phyloP scores from a whole-genome alignment of 768 basidiomycete species.

The Amanita jacksonii region DNA sequence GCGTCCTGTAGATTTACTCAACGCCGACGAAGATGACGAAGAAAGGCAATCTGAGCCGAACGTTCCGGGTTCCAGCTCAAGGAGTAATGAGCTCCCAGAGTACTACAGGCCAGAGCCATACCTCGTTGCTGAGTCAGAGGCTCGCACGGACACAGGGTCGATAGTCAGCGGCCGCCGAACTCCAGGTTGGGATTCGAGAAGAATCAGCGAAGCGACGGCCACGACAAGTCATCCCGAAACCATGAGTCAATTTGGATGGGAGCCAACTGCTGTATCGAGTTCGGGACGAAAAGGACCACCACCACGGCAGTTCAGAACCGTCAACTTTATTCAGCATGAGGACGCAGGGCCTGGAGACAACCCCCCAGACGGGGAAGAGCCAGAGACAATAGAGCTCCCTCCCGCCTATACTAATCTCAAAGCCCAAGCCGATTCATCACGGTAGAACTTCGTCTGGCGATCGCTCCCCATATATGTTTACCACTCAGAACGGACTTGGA shows the following conservation, averaged over 20 bases:
- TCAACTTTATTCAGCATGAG: conserved; percentile 81
- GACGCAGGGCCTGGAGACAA: conserved; percentile 57
- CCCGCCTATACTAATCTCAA: conserved; percentile 71
- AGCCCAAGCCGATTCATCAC: background rate
- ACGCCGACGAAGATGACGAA: conserved; percentile 49
- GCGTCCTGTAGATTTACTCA: conserved; percentile 59
- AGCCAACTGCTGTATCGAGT: conserved; percentile 16
- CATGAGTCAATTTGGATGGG: conserved; percentile 14
- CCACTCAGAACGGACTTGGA: no score
- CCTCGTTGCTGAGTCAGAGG: conserved; percentile 46
- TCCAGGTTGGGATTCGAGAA: conserved; percentile 17
- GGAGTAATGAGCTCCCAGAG: conserved; percentile 47
- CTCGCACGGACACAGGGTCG: conserved; percentile 16
- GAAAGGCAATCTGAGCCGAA: conserved; percentile 19
- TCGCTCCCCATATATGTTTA: no score
- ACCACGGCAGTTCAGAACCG: conserved; percentile 48
- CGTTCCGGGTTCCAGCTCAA: conserved; percentile 1
- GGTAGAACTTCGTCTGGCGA: no score
- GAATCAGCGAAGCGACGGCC: conserved; percentile 30
- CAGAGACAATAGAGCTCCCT: conserved; percentile 75
- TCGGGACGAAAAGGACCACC: conserved; percentile 38
- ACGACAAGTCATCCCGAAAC: conserved; percentile 30
- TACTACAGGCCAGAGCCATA: conserved; percentile 73
- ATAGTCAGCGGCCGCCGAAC: background rate
- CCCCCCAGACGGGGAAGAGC: conserved; percentile 23